A percentile compares a stretch with the other conserved stretches of the same genome.
Evolutionary conservation across 768 basidiomycete species (phyloP).

Genomic region (Cyclocybe aegerita): DNA sequence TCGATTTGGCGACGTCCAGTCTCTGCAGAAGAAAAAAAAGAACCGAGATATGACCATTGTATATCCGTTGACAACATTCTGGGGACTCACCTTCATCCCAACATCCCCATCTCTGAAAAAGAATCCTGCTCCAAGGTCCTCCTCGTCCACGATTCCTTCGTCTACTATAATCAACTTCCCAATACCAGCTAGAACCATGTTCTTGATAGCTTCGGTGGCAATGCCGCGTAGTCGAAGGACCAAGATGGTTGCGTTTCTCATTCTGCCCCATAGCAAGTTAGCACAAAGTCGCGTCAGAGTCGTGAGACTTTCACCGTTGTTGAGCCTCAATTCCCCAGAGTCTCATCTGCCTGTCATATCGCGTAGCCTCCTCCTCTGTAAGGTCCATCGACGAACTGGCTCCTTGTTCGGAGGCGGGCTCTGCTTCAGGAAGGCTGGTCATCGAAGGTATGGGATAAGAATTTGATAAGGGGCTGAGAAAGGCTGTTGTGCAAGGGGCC

Average conservation of each 20-base stretch:
- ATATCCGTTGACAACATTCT: constrained; percentile 27
- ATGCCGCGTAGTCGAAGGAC: constrained; percentile 77
- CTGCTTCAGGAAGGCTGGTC: constrained; percentile 11
- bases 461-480: not conserved
- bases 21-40: constrained; percentile 49
- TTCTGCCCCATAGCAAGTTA: constrained; percentile 48
- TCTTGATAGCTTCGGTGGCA: constrained; percentile 95
- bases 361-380: constrained; percentile 70
- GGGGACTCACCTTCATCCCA: constrained; percentile 71
- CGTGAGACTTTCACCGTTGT: constrained; percentile 60
- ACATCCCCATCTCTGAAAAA: constrained; percentile 94
- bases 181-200: constrained; percentile 95
- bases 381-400: constrained; percentile 44
- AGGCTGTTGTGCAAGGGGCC: not conserved
- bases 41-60: constrained; percentile 39
- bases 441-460: constrained; percentile 5
- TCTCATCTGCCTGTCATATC: constrained; percentile 96
- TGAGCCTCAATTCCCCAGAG: constrained; percentile 99
- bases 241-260: constrained; percentile 91
- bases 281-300: constrained; percentile 4
- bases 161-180: constrained; percentile 88
- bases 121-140: constrained; percentile 92
- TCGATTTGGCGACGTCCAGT: constrained; percentile 78
- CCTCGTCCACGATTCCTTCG: constrained; percentile 66
- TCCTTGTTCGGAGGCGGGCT: constrained; percentile 22